Base-by-base conservation (phyloP, 192 early-diverging fungal species). In the Coemansia sp. region DNA sequence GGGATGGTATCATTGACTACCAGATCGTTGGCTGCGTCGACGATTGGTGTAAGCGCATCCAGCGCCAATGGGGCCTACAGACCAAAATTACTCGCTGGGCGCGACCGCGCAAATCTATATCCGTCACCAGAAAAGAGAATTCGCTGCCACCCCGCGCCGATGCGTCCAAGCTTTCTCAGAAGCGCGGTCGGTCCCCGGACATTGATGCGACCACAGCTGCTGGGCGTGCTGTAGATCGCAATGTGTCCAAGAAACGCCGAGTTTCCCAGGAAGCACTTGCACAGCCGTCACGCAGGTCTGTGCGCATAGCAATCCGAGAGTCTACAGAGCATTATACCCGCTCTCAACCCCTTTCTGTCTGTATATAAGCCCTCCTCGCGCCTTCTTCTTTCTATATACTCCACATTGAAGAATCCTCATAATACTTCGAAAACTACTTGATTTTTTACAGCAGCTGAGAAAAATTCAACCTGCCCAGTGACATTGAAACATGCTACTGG, bases 1-100 rank as follows among this genome's bases (percentile, higher is more conserved):
- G 78, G 78, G 78, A 81, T 22, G 69, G 73, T 6, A 51, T 81
- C 4, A 60, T 81, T 34, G 78, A 81, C 60, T 76, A 72, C 62
- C 78, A 81, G 62, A 56, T 81, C 23, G 60, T 81, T 18, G 78
- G 78, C 49, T 63, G 67, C 56, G 74, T 76, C 30, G 78, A 81
- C 57, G 77, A 73, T 38, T 80, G 77, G 77, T 80, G 77, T 61
- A 10, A 55, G 19, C 64, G 65, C 25, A 56, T 80, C 24, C 71
- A 74, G 52, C 68, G 55, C 26, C 64, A 64, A 49, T 80, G 77
- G 77, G 49, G 38, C 64, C 28, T 54, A 12, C 77, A 80, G 64
- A 69, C 77, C 9, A 73, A 74, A 41, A 80, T 80, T 49, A 80
- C 77, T 0, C 77, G 58, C 32, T 80, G 77, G 77, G 27, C 66